phyloP scores from a whole-genome alignment of 2,329 filamentous ascomycete species.

The Talaromyces piceae region DNA sequence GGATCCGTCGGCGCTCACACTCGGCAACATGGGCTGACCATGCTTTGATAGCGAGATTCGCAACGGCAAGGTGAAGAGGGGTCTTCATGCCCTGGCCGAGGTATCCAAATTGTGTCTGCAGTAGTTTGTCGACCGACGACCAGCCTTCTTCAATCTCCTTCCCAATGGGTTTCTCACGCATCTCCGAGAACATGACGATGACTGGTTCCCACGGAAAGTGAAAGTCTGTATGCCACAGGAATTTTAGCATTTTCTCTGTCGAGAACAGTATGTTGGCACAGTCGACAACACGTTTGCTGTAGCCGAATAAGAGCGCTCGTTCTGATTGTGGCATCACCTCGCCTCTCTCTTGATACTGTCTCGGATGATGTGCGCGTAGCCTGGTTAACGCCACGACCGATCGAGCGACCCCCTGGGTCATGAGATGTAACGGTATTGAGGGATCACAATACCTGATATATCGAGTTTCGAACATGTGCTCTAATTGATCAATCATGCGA shows the following conservation, averaged over 20 bases:
- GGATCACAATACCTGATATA: slow-evolving; percentile 32
- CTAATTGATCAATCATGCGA: slow-evolving; percentile 26
- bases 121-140: slow-evolving; percentile 39
- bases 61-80: slow-evolving; percentile 19
- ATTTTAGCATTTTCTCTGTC: slow-evolving; percentile 33
- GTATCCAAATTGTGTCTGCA: slow-evolving; percentile 29
- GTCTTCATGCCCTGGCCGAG: slow-evolving; percentile 12
- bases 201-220: slow-evolving; percentile 48
- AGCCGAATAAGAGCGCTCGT: slow-evolving; percentile 22
- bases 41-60: slow-evolving; percentile 20
- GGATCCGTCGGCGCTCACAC: slow-evolving; percentile 13
- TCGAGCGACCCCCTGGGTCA: slow-evolving; percentile 39
- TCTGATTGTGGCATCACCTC: slow-evolving; percentile 15
- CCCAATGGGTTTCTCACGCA: slow-evolving; percentile 29
- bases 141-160: slow-evolving; percentile 36
- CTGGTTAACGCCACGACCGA: slow-evolving; percentile 38
- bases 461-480: slow-evolving; percentile 27
- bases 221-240: slow-evolving; percentile 40
- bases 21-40: slow-evolving; percentile 20
- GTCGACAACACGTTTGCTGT: slow-evolving; percentile 29
- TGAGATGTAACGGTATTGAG: slow-evolving; percentile 38
- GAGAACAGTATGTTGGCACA: slow-evolving; percentile 20
- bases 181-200: slow-evolving; percentile 42
- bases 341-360: slow-evolving; percentile 21
- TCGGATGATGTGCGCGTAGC: slow-evolving; percentile 40